Percentiles rank a stretch among this genome's conserved stretches.
Conservation (phyloP, 805 yeast genomes). For the Kuraishia ogatae region DNA sequence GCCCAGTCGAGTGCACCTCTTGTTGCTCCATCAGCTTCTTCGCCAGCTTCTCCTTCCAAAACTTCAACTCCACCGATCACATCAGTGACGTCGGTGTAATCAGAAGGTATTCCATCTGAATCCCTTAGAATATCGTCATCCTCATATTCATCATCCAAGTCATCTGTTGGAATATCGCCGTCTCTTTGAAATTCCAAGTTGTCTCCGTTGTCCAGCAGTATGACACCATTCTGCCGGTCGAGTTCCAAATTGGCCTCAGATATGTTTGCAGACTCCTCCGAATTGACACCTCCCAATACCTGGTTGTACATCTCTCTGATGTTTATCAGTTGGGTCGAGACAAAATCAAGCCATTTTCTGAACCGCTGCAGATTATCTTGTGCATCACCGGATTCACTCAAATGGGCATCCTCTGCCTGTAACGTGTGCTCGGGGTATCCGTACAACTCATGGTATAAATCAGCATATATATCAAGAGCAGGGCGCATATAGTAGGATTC, state of each 20-base stretch:
- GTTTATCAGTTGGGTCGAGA: constrained; percentile 36
- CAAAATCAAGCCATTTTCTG: constrained; percentile 39
- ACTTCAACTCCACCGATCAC: constrained; percentile 27
- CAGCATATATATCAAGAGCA: constrained; percentile 21
- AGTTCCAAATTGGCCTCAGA: constrained; percentile 19
- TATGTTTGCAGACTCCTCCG: constrained; percentile 28
- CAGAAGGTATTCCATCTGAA: constrained; percentile 10
- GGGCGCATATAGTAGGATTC: constrained; percentile 21
- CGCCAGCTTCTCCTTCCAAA: constrained; percentile 4
- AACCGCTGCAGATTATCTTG: constrained; percentile 8
- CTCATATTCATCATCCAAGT: constrained; percentile 12
- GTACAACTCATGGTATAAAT: constrained; percentile 22
- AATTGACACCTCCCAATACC: constrained; percentile 41
- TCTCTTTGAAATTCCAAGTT: constrained; percentile 36
- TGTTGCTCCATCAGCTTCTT: constrained; percentile 2
- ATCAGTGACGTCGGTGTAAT: constrained; percentile 15
- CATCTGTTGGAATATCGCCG: constrained; percentile 6
- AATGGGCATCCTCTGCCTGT: constrained; percentile 4
- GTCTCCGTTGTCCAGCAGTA: constrained; percentile 27
- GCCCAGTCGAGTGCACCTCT: background rate
- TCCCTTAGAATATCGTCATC: constrained; percentile 14
- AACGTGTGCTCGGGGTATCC: background rate
- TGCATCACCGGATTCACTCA: too few relatives aligned
- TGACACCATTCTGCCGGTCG: constrained; percentile 19
- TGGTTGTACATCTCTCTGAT: constrained; percentile 50